Evolutionary conservation across 2,329 filamentous ascomycete genomes (phyloP).

Genomic region (Stachybotrys chlorohalonatus): DNA sequence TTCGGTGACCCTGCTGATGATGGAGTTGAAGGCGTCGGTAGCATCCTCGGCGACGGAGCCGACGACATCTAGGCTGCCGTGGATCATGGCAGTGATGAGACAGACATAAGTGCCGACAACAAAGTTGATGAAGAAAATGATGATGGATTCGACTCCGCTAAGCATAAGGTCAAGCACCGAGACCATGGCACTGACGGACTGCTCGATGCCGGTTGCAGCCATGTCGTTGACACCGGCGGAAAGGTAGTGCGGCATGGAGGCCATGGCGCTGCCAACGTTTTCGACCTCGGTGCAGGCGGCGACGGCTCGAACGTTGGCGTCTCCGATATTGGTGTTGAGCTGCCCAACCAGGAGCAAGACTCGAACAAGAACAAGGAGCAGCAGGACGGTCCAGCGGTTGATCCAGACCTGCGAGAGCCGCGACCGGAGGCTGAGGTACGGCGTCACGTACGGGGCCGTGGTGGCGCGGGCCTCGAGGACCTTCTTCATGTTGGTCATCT

Average conservation of each 20-base stretch:
- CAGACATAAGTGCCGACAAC: conserved; percentile 86
- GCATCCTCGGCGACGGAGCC: conserved; percentile 42
- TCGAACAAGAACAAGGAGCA: conserved; percentile 76
- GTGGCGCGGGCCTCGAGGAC: conserved; percentile 29
- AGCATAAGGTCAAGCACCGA: conserved; percentile 69
- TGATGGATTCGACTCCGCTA: conserved; percentile 75
- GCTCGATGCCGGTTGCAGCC: conserved; percentile 70
- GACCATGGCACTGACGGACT: conserved; percentile 71
- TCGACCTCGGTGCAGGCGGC: conserved; percentile 89
- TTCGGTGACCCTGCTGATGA: conserved; percentile 46
- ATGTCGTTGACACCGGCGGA: conserved; percentile 81
- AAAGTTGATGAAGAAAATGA: conserved; percentile 88
- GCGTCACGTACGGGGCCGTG: conserved; percentile 66
- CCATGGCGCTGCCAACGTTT: conserved; percentile 88
- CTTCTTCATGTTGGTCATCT: conserved; percentile 21
- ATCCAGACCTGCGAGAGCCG: conserved; percentile 94
- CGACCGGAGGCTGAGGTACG: conserved; percentile 83
- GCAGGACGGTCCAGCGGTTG: conserved; percentile 90
- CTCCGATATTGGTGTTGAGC: conserved; percentile 64
- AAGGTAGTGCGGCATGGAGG: conserved; percentile 96
- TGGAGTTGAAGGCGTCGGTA: conserved; percentile 38
- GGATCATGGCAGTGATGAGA: conserved; percentile 73
- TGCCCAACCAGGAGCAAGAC: conserved; percentile 67
- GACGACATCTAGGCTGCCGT: conserved; percentile 66
- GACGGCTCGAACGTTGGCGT: conserved; percentile 72